Base-by-base conservation (phyloP, 2,329 filamentous ascomycete species). In the Aureobasidium namibiae region DNA sequence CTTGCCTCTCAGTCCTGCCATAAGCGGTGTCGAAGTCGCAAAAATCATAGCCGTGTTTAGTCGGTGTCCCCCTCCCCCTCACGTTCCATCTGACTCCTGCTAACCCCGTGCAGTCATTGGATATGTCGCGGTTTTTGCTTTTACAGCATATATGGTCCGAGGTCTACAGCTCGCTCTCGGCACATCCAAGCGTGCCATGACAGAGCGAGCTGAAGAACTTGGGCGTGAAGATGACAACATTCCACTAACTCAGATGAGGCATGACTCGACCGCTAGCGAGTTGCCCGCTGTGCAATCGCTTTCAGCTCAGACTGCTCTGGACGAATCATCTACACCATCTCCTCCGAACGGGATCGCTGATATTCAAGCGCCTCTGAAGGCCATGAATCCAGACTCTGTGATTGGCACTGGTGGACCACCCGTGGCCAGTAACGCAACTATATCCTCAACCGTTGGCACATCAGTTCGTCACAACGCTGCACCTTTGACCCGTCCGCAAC, bases 41-140 rank as follows among this genome's bases (percentile, higher is more conserved):
- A 83, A 83, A 65, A 82, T 85, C 41, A 81, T 84, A 61, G 79
- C 73, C 24, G 78, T 85, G 1, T 85, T 84, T 65, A 65, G 82
- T 83, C 64, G 66, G 78, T 68, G 7, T 4, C 10, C n/a, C n/a
- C 16, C 21, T 49, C 2, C 8, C 18, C 24, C 23, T n/a, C n/a
- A n/a, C n/a, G n/a, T 10, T 11, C 14, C 26, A 18, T 9, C 4
- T 14, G 4, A 16, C 39, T 23, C n/a, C n/a, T 11, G 18, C 29
- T 44, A 9, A 57, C 14, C 36, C 53, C 4, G 1, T 3, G 0
- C 54, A 83, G 82, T 82, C 4, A 67, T 83, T 44, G 82, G 81
- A 14, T 85, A 82, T 68, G 64, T 80, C 13, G 69, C 76, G 42
- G 79, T 82, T 72, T 76, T 83, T 67, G 69, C 74, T 5, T 66